Evolutionary conservation across 2,329 filamentous ascomycete genomes (phyloP), one percentile per base, ranked within the genome.

Genomic region (Colletotrichum musae): DNA sequence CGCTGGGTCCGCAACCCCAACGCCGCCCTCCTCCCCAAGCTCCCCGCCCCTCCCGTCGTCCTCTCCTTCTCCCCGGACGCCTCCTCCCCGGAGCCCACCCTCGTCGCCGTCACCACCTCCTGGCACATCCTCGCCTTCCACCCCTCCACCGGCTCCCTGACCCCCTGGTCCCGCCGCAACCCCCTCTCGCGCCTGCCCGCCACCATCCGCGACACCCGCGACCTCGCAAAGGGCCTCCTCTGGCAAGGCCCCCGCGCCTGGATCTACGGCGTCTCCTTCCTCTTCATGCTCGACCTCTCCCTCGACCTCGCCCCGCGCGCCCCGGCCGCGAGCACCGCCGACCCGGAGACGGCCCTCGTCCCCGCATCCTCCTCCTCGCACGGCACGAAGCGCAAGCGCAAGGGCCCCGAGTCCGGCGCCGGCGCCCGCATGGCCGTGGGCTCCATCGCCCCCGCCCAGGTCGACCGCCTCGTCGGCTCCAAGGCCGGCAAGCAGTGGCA

Each of bases 221-320:
- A 97, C 77, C 86, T 93, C 50, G 92, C 92, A 62, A 95, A 95
- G 84, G 95, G 94, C 4, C 90, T 91, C 28, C 80, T 97, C 47
- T 98, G 95, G 95, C 93, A 97, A 76, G 85, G 92, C 1, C 84
- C 85, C 32, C 88, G 95, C 15, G 81, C 95, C 7, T 98, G 95
- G 94, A 82, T 98, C 21, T 98, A 97, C 76, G 95, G 95, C 6
- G 88, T 90, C 48, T 91, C 89, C 1, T 98, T 94, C 87, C 80
- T 99, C 26, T 94, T 93, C 82, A 98, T 98, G 95, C 89, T 99
- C 70, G 94, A 98, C 78, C 83, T 97, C 36, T 88, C 88, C 21
- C 87, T 88, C 75, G 92, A 97, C 78, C 86, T 96, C 57, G 78
- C 82, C 1, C 77, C 79, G 4, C 80, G 83, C 63, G 74, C 24